A percentile compares a stretch with the other conserved stretches of the same genome.
phyloP scores from a whole-genome alignment of 2,329 filamentous ascomycete species.

The Colletotrichum musae region DNA sequence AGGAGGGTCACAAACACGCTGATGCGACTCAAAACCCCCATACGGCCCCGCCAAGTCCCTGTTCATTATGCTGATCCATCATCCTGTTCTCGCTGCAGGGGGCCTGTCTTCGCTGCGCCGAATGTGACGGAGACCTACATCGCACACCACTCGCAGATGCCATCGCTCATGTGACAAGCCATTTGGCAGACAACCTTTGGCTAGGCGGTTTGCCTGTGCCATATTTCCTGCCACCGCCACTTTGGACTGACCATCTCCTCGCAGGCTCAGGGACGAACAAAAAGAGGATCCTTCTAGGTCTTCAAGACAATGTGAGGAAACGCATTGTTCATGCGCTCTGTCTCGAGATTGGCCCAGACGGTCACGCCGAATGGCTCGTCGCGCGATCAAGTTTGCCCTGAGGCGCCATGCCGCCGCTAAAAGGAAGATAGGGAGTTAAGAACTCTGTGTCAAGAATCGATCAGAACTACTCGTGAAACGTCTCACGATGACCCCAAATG shows the following conservation, averaged over 20 bases:
- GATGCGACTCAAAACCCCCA: constrained; percentile 28
- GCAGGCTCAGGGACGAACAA: not conserved
- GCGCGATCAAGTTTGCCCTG: not conserved
- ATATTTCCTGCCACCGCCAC: not conserved
- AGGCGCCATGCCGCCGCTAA: too few relatives aligned
- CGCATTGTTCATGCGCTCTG: constrained; percentile 7
- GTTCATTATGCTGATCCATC: constrained; percentile 23
- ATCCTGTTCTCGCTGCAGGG: constrained; percentile 20
- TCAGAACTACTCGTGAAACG: too few relatives aligned
- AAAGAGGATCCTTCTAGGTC: constrained; percentile 8
- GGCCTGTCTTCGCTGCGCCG: constrained; percentile 5
- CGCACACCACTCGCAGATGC: constrained; percentile 27
- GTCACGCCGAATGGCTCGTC: constrained; percentile 2
- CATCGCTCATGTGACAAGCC: constrained; percentile 38
- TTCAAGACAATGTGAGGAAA: not conserved
- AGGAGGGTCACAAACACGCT: constrained; percentile 30
- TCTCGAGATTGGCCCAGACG: constrained; percentile 18
- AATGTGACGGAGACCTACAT: constrained; percentile 17
- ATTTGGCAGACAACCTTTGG: not conserved
- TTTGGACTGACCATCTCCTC: not conserved
- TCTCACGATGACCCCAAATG: too few relatives aligned
- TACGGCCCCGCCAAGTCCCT: constrained; percentile 28
- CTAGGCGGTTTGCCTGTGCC: not conserved
- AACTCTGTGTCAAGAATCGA: too few relatives aligned
- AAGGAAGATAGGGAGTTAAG: too few relatives aligned